A percentile compares a stretch with the other conserved stretches of the same genome.
Evolutionary conservation across 495 filamentous ascomycete species (phyloP).

Genomic region (Talaromyces thailandensis): DNA sequence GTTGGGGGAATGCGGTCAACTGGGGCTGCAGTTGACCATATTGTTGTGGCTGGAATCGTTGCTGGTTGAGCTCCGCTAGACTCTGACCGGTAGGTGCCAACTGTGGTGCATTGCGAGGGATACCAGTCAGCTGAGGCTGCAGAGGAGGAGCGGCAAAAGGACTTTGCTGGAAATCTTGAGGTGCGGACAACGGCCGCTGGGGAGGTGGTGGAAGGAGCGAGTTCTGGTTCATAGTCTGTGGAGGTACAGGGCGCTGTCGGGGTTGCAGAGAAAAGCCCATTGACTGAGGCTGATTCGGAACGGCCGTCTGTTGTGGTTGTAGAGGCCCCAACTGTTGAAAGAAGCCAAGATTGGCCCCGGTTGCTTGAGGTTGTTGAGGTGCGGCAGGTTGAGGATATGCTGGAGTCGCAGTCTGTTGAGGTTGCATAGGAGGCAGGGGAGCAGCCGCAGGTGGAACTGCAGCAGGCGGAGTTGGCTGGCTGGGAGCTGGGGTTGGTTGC

Average conservation of each 20-base stretch:
- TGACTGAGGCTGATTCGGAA: constrained; percentile 10
- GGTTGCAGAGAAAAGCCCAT: constrained; percentile 32
- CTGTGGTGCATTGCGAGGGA: constrained; percentile 37
- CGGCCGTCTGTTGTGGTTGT: constrained; percentile 14
- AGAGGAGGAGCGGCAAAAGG: constrained; percentile 64
- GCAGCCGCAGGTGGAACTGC: constrained; percentile 22
- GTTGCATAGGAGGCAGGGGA: constrained; percentile 23
- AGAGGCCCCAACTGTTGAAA: constrained; percentile 41
- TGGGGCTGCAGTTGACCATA: constrained; percentile 44
- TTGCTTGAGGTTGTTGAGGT: constrained; percentile 44
- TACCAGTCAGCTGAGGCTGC: constrained; percentile 80
- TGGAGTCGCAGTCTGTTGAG: constrained; percentile 35
- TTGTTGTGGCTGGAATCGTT: constrained; percentile 47
- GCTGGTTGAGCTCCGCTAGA: constrained; percentile 59
- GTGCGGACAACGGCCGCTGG: constrained; percentile 76
- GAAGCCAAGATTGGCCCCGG: constrained; percentile 40
- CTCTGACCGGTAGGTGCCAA: constrained; percentile 69
- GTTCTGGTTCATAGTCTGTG: constrained; percentile 51
- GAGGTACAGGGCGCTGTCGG: constrained; percentile 67
- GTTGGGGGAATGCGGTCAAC: constrained; percentile 48
- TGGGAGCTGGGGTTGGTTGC: constrained; percentile 56
- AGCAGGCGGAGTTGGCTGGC: constrained; percentile 30
- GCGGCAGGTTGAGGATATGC: constrained; percentile 27
- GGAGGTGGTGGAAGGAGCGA: constrained; percentile 76
- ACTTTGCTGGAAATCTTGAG: constrained; percentile 70